phyloP scores from a whole-genome alignment of 73 alveolate species.

The Uronychia binucleata region DNA sequence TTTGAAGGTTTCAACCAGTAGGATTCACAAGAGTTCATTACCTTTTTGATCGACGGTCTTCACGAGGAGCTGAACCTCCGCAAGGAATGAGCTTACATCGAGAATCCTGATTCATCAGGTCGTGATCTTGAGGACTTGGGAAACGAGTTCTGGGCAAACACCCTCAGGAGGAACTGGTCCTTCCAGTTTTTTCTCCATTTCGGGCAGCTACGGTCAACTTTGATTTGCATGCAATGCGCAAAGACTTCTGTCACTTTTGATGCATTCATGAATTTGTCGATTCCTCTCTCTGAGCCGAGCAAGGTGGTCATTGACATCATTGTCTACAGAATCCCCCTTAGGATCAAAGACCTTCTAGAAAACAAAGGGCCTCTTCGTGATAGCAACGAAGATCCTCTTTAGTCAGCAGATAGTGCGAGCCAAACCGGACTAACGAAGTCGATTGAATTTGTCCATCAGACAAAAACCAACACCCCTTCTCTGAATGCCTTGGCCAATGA shows the following conservation, averaged over 20 bases:
- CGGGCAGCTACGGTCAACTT: slow-evolving; percentile 70
- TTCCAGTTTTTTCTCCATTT: slow-evolving; percentile 70
- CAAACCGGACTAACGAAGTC: background rate
- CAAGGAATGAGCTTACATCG: slow-evolving; percentile 61
- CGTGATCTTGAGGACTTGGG: slow-evolving; percentile 70
- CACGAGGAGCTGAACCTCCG: slow-evolving; percentile 85
- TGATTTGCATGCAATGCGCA: slow-evolving; percentile 70
- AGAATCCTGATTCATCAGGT: slow-evolving; percentile 70
- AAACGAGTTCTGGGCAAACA: slow-evolving; percentile 76
- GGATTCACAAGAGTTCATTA: slow-evolving; percentile 83
- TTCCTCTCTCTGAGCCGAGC: slow-evolving; percentile 78
- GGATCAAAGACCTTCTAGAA: slow-evolving; percentile 25
- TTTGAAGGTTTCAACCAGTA: slow-evolving; percentile 78
- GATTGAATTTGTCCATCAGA: background rate
- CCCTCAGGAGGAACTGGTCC: slow-evolving; percentile 75
- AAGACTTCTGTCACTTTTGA: slow-evolving; percentile 70
- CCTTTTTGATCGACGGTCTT: slow-evolving; percentile 75
- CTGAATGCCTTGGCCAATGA: slow-evolving; percentile 9
- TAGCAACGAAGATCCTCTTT: no score
- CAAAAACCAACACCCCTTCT: background rate
- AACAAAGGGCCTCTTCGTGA: background rate
- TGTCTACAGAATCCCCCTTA: slow-evolving; percentile 71
- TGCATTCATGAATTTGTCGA: slow-evolving; percentile 71
- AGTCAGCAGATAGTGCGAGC: background rate
- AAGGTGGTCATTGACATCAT: slow-evolving; percentile 67